phyloP scores from a whole-genome alignment of 768 basidiomycete species.

The Kwoniella bestiolae region DNA sequence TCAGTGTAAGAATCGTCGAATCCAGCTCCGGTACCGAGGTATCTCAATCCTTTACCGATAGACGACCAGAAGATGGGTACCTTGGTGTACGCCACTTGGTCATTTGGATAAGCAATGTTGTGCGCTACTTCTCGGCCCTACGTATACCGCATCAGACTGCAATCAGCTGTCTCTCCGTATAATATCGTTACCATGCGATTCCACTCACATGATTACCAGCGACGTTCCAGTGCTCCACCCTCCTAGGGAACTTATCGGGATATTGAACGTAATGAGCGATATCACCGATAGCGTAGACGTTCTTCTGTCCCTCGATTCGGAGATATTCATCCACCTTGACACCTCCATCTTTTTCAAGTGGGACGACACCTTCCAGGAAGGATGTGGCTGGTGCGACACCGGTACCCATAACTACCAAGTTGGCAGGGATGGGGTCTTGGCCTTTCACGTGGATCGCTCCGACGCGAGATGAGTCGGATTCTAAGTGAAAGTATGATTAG shows the following conservation, averaged over 20 bases:
- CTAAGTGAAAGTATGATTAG: slow-evolving; percentile 9
- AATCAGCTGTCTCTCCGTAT: background rate
- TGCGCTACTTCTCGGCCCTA: slow-evolving; percentile 77
- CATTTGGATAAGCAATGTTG: slow-evolving; percentile 65
- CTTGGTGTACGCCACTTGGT: slow-evolving; percentile 65
- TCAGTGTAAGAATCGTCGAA: slow-evolving; percentile 79
- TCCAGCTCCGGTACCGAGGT: slow-evolving; percentile 71
- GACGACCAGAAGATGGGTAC: slow-evolving; percentile 90
- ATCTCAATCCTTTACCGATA: slow-evolving; percentile 77
- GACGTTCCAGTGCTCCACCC: slow-evolving; percentile 94
- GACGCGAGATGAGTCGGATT: slow-evolving; percentile 63
- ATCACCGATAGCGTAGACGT: slow-evolving; percentile 64
- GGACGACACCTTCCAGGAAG: slow-evolving; percentile 67
- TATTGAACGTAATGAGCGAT: slow-evolving; percentile 82
- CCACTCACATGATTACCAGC: slow-evolving; percentile 71
- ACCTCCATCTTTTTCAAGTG: slow-evolving; percentile 74
- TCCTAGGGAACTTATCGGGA: slow-evolving; percentile 66
- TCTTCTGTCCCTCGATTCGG: slow-evolving; percentile 61
- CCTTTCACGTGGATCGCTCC: slow-evolving; percentile 69
- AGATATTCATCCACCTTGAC: slow-evolving; percentile 77
- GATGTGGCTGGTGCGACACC: slow-evolving; percentile 82
- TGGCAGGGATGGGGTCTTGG: slow-evolving; percentile 69
- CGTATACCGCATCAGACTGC: background rate
- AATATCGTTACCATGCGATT: background rate
- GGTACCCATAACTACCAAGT: slow-evolving; percentile 81